These are phyloP conservation scores for Podila epicladia DNA, from an alignment of 192 early-diverging fungal genomes.

Conservation along the genomic window DNA sequence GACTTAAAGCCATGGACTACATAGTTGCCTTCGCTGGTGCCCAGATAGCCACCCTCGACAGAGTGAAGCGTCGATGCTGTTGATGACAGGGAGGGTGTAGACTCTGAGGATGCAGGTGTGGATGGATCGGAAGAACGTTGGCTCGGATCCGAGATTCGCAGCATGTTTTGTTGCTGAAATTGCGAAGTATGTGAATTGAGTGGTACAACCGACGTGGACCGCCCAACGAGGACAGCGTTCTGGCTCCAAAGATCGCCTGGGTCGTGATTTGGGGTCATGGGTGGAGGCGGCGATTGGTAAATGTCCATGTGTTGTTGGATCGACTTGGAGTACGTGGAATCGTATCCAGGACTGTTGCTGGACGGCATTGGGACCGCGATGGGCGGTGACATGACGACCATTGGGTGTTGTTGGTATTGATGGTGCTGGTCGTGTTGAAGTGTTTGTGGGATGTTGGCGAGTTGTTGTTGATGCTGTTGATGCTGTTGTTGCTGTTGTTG, in stretches of 20 bases:
- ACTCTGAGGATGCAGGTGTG: not conserved
- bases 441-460: no score
- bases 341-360: not conserved
- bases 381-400: slow-evolving; percentile 2
- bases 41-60: not conserved
- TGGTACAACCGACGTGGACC: not conserved
- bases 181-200: not conserved
- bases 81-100: not conserved
- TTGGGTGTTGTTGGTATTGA: not conserved
- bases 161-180: not conserved
- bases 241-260: not conserved
- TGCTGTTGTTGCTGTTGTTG: not conserved
- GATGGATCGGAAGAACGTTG: not conserved
- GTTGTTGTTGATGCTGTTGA: not conserved
- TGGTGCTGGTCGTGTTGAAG: not conserved
- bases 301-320: slow-evolving; percentile 3
- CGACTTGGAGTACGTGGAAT: not conserved
- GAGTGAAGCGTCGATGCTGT: not conserved
- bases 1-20: not conserved
- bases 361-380: not conserved
- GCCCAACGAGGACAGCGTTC: not conserved
- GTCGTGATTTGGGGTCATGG: not conserved
- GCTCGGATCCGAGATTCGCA: not conserved
- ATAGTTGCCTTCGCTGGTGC: not conserved
- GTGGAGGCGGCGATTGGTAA: not conserved